Conservation (phyloP, 129 eudicot genomes). For the Lactuca sativa region DNA sequence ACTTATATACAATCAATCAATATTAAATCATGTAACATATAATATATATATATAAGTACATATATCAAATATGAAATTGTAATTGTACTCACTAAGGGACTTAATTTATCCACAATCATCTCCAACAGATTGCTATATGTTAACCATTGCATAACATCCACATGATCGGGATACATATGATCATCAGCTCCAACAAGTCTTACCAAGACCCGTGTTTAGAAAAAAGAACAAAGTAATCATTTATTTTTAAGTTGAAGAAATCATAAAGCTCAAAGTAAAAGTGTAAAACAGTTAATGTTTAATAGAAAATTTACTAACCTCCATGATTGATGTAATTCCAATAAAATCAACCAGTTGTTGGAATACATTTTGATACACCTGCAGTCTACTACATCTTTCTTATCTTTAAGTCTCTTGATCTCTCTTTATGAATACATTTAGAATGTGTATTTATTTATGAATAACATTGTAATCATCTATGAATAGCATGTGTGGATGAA, state of each 20-base stretch:
- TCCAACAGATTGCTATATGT: slow-evolving; percentile 80
- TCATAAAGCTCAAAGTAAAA: slow-evolving; percentile 13
- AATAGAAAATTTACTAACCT: slow-evolving; percentile 47
- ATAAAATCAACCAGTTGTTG: slow-evolving; percentile 83
- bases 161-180: slow-evolving; percentile 32
- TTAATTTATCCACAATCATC: slow-evolving; percentile 93
- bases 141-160: slow-evolving; percentile 91
- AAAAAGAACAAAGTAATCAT: too few species aligned
- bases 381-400: too few species aligned
- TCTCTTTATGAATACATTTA: too few species aligned
- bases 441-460: too few species aligned
- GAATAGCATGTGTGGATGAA: too few species aligned
- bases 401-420: too few species aligned
- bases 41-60: neutral
- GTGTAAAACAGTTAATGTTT: neutral
- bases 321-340: slow-evolving; percentile 92
- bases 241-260: too few species aligned
- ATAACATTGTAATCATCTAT: too few species aligned
- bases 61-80: neutral
- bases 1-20: neutral
- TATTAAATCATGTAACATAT: neutral
- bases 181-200: too few species aligned
- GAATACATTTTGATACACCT: slow-evolving; percentile 79
- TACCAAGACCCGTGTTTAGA: too few species aligned
- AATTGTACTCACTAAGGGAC: slow-evolving; percentile 59